Conservation (phyloP, 129 eudicot species). For the Heracleum sosnowskyi region DNA sequence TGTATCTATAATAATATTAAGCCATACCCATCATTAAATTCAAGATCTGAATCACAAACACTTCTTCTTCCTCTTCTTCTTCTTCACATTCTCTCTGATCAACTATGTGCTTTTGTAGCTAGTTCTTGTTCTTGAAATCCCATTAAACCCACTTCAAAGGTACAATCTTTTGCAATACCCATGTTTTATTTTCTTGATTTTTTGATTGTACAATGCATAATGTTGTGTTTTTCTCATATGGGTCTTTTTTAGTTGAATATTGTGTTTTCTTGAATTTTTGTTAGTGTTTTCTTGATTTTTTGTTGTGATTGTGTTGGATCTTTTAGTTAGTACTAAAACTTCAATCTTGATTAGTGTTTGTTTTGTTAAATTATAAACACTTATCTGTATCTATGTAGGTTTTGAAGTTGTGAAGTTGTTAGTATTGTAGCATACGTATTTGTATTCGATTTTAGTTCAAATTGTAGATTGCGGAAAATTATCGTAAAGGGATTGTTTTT, state of each 20-base stretch:
- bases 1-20: background rate
- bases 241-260: background rate
- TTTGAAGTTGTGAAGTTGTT: background rate
- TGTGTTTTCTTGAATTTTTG: background rate
- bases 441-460: background rate
- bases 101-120: background rate
- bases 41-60: constrained; percentile 1
- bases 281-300: background rate
- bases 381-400: too few species aligned
- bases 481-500: too few species aligned
- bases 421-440: too few species aligned
- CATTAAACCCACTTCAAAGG: background rate
- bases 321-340: background rate
- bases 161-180: background rate
- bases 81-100: background rate
- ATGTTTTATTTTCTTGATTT: background rate
- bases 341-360: background rate
- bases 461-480: background rate
- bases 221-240: background rate
- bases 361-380: background rate
- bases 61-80: too few species aligned
- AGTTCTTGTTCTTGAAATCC: background rate
- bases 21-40: background rate
- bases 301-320: background rate
- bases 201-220: background rate